Base-by-base conservation (phyloP, 768 basidiomycete genomes). In the Serendipita sp. region DNA sequence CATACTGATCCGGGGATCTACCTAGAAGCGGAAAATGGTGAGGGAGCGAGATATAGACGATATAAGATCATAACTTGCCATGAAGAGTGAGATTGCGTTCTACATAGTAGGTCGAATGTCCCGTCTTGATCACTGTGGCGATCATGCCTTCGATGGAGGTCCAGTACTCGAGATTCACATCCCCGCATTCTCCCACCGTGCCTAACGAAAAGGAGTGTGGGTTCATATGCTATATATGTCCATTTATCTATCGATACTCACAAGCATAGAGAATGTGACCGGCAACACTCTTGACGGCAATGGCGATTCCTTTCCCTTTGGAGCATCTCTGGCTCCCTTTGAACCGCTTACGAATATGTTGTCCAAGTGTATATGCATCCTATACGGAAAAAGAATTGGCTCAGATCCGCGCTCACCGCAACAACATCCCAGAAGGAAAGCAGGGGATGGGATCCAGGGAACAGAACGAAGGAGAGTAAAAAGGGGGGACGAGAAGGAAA, bases 271-370 rank as follows among this genome's bases (percentile, higher is more conserved):
- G 36, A 34, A 60, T 36, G 56, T 60, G 56, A 5, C 56, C 56
- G 18, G 56, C 56, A 32, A 60, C 56, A n/a, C 56, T 60, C 36
- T 60, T 60, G 56, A 60, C 35, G 56, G 56, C 56, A 35, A 60
- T 60, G 16, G 56, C 56, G n/a, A 60, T 35, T 11, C 56, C 56
- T 38, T 38, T 60, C n/a, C 56, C 56, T 30, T 60, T 60, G 4
- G 56, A 60, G 8, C 11, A 38, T 35, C 56, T 28, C 2, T 60
- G 18, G 8, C 28, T 34, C n/a, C 28, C 56, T n/a, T 38, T 32
- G 36, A 60, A 60, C 4, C 56, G 56, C n/a, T 60, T 60, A 1
- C 56, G 56, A 60, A 60, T 60, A n/a, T 60, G 56, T 36, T 60
- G 56, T 4, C 56, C 56, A 30, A 60, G 56, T n/a, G 56, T 60